A percentile compares a stretch with the other conserved stretches of the same genome.
Conservation (phyloP, 192 early-diverging fungal species). For the Spizellomyces sp. region DNA sequence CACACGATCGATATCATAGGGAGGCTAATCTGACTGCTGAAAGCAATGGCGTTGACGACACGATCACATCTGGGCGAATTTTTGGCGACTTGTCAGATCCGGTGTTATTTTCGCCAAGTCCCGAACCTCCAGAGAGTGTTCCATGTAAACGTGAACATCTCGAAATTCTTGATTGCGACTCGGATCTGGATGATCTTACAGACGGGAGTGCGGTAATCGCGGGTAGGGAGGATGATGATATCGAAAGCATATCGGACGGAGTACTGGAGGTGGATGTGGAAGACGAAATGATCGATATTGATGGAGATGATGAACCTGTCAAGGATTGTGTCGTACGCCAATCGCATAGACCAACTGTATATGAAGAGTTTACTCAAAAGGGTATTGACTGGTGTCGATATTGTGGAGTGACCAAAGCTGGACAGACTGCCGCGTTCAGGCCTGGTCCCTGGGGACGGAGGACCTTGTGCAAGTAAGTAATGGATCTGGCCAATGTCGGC, state of each 20-base stretch:
- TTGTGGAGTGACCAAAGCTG: slow-evolving; percentile 85
- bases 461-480: slow-evolving; percentile 84
- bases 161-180: not conserved
- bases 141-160: no score
- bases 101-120: no score
- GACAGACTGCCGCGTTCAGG: slow-evolving; percentile 75
- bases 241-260: no score
- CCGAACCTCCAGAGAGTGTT: no score
- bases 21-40: no score
- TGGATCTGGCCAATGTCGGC: not conserved
- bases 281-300: slow-evolving; percentile 6
- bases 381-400: slow-evolving; percentile 89
- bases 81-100: no score
- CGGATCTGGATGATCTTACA: not conserved
- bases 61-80: no score
- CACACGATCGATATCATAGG: no score
- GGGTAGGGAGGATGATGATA: no score
- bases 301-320: slow-evolving; percentile 1
- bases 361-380: slow-evolving; percentile 61
- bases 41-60: no score
- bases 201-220: not conserved
- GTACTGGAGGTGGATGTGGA: not conserved
- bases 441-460: slow-evolving; percentile 95
- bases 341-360: slow-evolving; percentile 58
- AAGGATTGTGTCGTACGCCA: slow-evolving; percentile 13